These are phyloP conservation scores for Favolaschia claudopus DNA, from an alignment of 768 basidiomycete genomes.

Conservation along the genomic window DNA sequence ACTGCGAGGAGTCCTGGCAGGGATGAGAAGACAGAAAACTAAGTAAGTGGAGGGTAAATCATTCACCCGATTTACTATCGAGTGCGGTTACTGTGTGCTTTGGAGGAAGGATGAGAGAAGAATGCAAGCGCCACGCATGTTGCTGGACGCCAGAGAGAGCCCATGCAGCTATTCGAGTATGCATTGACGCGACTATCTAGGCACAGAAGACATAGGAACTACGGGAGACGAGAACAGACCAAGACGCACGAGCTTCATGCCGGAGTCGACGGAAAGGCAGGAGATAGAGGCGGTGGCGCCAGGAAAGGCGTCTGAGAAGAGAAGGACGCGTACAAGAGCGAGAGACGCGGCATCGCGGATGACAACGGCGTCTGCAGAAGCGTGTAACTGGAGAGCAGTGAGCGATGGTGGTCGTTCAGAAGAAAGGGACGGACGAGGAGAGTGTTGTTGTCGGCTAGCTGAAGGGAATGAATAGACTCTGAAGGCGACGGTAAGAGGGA, in stretches of 20 bases:
- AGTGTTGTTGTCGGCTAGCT: slow-evolving; percentile 58
- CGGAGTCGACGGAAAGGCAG: slow-evolving; percentile 74
- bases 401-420: slow-evolving; percentile 20
- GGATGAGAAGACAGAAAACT: slow-evolving; percentile 37
- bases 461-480: slow-evolving; percentile 62
- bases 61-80: slow-evolving; percentile 77
- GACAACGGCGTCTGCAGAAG: slow-evolving; percentile 74
- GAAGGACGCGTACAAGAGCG: slow-evolving; percentile 70
- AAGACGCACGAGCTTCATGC: slow-evolving; percentile 79
- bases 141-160: slow-evolving; percentile 70
- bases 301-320: slow-evolving; percentile 85
- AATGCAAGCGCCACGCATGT: slow-evolving; percentile 81
- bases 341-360: slow-evolving; percentile 76
- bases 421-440: slow-evolving; percentile 60
- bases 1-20: slow-evolving; percentile 77
- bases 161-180: slow-evolving; percentile 78
- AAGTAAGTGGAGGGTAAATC: neutral
- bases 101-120: slow-evolving; percentile 73
- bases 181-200: slow-evolving; percentile 79
- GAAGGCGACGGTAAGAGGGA: slow-evolving; percentile 50
- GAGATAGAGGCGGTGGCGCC: slow-evolving; percentile 58
- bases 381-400: slow-evolving; percentile 61
- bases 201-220: slow-evolving; percentile 25
- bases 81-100: slow-evolving; percentile 63
- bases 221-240: slow-evolving; percentile 1